These are phyloP conservation scores for Mycena maculata DNA, from an alignment of 768 basidiomycete species.

Conservation along the genomic window DNA sequence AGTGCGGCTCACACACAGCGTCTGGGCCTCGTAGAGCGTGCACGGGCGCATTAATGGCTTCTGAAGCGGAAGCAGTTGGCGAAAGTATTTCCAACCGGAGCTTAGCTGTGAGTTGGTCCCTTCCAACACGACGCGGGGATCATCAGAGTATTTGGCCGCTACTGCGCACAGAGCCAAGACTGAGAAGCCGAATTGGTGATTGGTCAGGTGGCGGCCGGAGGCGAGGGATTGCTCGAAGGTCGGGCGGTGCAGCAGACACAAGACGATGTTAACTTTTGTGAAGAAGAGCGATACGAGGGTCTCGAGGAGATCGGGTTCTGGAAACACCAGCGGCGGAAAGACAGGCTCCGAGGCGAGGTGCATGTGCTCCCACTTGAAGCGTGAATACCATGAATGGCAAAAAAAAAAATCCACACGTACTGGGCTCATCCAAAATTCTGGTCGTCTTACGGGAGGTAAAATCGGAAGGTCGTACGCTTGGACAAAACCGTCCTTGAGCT, in stretches of 20 bases:
- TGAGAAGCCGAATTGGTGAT: slow-evolving; percentile 53
- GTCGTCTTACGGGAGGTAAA: too few species aligned
- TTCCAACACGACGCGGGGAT: slow-evolving; percentile 47
- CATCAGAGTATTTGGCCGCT: slow-evolving; percentile 57
- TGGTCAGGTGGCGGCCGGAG: slow-evolving; percentile 51
- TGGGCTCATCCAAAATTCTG: too few species aligned
- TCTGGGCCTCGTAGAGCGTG: slow-evolving; percentile 68
- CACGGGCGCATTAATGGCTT: slow-evolving; percentile 60
- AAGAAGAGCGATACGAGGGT: slow-evolving; percentile 65
- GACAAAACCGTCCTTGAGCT: too few species aligned
- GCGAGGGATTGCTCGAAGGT: slow-evolving; percentile 56
- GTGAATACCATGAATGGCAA: too few species aligned
- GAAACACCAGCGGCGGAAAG: slow-evolving; percentile 43
- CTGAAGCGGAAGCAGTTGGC: slow-evolving; percentile 62
- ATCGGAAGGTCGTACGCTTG: too few species aligned
- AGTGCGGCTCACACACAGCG: slow-evolving; percentile 55
- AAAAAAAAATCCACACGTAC: too few species aligned
- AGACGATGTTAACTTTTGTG: slow-evolving; percentile 47
- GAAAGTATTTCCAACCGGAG: slow-evolving; percentile 57
- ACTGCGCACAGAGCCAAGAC: slow-evolving; percentile 66
- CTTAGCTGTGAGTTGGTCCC: slow-evolving; percentile 45
- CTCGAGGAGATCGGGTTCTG: slow-evolving; percentile 50
- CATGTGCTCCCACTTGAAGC: too few species aligned
- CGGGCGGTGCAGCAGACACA: slow-evolving; percentile 64
- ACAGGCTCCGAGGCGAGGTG: slow-evolving; percentile 10